phyloP scores from a whole-genome alignment of 176 grass and related monocot genomes.

The Raddia guianensis region DNA sequence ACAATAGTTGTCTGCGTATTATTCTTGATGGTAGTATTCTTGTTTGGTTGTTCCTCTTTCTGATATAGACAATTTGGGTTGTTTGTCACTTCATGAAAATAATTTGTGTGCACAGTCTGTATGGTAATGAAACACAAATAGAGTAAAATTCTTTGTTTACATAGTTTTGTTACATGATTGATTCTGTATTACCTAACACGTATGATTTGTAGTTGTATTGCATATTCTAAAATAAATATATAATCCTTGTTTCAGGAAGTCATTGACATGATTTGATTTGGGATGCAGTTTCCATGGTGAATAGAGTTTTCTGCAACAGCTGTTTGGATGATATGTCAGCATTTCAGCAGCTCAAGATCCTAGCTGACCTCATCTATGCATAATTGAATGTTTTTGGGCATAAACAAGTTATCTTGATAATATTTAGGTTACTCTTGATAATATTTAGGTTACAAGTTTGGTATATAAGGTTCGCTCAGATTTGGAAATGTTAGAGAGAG shows the following conservation, averaged over 20 bases:
- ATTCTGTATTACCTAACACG: neutral
- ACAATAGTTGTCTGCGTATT: too few species aligned
- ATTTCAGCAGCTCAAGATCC: constrained; percentile 36
- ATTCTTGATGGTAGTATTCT: neutral
- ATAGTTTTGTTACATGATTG: neutral
- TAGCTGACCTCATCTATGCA: neutral
- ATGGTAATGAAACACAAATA: neutral
- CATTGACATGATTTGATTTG: too few species aligned
- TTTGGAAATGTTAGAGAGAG: too few species aligned
- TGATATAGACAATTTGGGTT: neutral
- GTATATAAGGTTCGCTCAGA: too few species aligned
- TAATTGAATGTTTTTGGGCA: neutral
- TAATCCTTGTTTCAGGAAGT: too few species aligned
- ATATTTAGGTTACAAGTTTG: too few species aligned
- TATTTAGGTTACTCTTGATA: constrained; percentile 80
- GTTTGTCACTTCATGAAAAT: neutral
- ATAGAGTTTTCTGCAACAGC: too few species aligned
- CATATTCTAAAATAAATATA: too few species aligned
- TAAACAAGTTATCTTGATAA: constrained; percentile 30
- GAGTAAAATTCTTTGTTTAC: neutral
- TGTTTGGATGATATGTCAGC: too few species aligned
- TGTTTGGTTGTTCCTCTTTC: neutral
- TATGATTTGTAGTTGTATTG: neutral
- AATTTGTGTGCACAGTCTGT: neutral
- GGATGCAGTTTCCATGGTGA: too few species aligned